phyloP scores from a whole-genome alignment of 1,284 basidiomycete genomes.

The Ceratobasidium sp. region DNA sequence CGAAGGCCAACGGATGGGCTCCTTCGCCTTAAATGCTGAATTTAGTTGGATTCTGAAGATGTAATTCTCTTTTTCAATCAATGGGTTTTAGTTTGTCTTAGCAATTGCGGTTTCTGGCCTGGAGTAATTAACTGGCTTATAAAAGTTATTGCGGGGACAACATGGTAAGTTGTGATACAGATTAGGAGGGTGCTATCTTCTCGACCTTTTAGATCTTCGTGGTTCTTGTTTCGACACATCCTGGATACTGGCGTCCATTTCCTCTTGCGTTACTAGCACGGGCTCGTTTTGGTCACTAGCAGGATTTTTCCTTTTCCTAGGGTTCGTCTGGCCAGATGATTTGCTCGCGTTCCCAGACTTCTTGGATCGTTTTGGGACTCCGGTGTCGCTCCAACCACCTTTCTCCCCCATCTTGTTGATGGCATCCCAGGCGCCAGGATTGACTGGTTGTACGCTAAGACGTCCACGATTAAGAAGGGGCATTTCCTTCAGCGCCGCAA shows the following conservation, averaged over 20 bases:
- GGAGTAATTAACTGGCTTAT: background rate
- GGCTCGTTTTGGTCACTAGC: background rate
- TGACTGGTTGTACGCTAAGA: conserved; percentile 88
- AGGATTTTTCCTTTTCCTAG: conserved; percentile 9
- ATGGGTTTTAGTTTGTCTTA: background rate
- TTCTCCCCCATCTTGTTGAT: conserved; percentile 75
- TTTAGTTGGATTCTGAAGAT: background rate
- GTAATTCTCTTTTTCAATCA: conserved; percentile 1
- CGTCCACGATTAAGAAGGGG: conserved; percentile 85
- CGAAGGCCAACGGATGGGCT: conserved; percentile 37
- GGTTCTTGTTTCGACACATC: background rate
- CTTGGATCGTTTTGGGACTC: background rate
- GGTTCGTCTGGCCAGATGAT: background rate
- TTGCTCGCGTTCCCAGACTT: background rate
- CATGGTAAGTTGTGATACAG: background rate
- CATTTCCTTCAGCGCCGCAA: conserved; percentile 71
- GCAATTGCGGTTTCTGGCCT: background rate
- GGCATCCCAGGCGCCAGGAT: conserved; percentile 75
- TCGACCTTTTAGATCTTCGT: conserved; percentile 23
- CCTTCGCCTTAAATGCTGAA: background rate
- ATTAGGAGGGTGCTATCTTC: background rate
- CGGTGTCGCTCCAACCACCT: conserved; percentile 66
- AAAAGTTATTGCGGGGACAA: background rate
- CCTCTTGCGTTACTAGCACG: background rate
- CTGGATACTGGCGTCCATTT: background rate